phyloP scores from a whole-genome alignment of 2,329 filamentous ascomycete genomes.

The Dactylellina sp. region DNA sequence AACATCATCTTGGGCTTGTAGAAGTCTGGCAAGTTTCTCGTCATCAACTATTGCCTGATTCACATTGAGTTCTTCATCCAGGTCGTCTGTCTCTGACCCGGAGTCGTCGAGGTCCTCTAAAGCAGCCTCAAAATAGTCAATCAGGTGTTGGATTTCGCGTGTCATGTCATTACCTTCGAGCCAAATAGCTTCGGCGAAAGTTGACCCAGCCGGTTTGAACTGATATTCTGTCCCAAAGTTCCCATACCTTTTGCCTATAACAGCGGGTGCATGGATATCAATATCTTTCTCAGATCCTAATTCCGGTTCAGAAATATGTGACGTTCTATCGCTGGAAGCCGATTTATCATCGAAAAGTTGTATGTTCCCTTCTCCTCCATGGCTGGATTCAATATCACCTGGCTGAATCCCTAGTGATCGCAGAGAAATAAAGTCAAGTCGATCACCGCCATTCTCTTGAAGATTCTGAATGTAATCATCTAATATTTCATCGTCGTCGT shows the following conservation, averaged over 20 bases:
- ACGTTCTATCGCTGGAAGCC: neutral
- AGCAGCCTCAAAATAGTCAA: constrained; percentile 42
- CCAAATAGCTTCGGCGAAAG: constrained; percentile 31
- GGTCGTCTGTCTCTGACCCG: constrained; percentile 20
- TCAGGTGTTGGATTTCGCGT: constrained; percentile 35
- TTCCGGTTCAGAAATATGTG: neutral
- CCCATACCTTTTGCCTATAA: constrained; percentile 25
- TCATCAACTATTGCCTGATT: constrained; percentile 63
- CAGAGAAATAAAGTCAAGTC: constrained; percentile 1
- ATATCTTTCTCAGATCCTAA: neutral
- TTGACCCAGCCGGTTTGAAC: constrained; percentile 47
- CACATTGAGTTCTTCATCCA: constrained; percentile 63
- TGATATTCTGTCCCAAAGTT: constrained; percentile 26
- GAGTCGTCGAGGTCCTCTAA: constrained; percentile 7
- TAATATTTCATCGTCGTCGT: constrained; percentile 30
- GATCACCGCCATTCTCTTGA: constrained; percentile 32
- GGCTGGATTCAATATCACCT: constrained; percentile 4
- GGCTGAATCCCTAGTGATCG: constrained; percentile 27
- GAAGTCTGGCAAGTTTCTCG: constrained; percentile 72
- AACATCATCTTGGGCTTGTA: constrained; percentile 65
- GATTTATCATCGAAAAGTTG: neutral
- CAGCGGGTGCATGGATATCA: constrained; percentile 18
- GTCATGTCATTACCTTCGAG: constrained; percentile 41
- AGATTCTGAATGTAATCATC: constrained; percentile 45
- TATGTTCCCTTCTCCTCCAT: neutral